phyloP scores from a whole-genome alignment of 495 filamentous ascomycete species.

The Neurospora cerealis region DNA sequence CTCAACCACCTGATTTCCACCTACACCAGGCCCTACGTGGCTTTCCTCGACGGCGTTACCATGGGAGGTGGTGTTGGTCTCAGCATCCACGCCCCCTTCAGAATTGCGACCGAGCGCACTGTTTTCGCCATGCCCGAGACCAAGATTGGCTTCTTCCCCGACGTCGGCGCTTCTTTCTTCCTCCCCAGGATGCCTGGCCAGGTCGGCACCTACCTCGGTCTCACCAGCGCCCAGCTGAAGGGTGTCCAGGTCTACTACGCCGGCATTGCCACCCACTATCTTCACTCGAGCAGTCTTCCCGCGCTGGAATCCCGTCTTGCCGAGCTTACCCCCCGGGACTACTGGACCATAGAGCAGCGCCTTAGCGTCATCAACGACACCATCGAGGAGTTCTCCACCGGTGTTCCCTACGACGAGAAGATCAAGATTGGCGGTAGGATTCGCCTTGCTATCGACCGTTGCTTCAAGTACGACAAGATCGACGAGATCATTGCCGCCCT shows the following conservation, averaged over 20 bases:
- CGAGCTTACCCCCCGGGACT: conserved; percentile 79
- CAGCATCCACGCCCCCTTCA: conserved; percentile 87
- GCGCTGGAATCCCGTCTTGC: conserved; percentile 75
- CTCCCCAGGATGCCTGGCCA: conserved; percentile 76
- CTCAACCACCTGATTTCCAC: conserved; percentile 95
- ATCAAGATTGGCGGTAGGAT: conserved; percentile 53
- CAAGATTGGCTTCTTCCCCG: conserved; percentile 94
- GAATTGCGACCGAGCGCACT: conserved; percentile 92
- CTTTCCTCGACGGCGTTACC: conserved; percentile 95
- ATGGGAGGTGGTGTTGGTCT: conserved; percentile 97
- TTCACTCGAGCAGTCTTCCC: conserved; percentile 77
- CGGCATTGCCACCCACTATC: conserved; percentile 86
- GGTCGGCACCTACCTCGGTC: conserved; percentile 78
- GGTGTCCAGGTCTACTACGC: conserved; percentile 77
- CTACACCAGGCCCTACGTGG: conserved; percentile 84
- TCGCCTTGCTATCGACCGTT: conserved; percentile 74
- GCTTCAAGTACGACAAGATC: conserved; percentile 57
- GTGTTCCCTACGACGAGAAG: conserved; percentile 61
- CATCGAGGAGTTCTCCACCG: conserved; percentile 82
- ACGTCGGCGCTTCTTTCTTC: conserved; percentile 94
- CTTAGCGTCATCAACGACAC: conserved; percentile 68
- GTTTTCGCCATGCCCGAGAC: conserved; percentile 98
- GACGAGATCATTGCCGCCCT: conserved; percentile 62
- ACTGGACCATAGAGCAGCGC: conserved; percentile 47
- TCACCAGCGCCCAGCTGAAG: conserved; percentile 72